Conservation (phyloP, 805 yeast genomes). For the Cyberlindnera xylosilytica region DNA sequence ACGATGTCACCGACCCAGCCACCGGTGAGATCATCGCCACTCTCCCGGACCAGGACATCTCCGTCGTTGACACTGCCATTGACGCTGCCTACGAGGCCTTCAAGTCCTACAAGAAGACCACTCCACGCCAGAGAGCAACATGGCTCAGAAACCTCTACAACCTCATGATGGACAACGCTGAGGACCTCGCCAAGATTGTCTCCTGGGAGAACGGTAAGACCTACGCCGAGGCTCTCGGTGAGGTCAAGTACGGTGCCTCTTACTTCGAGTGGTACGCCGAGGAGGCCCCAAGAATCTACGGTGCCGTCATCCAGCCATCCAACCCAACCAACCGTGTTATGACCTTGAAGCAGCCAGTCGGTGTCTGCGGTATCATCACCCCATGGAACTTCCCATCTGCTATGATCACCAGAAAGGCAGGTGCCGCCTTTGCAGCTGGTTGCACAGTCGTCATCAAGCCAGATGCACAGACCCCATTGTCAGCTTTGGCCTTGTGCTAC, state of each 20-base stretch:
- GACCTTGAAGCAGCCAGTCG: conserved; percentile 51
- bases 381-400: conserved; percentile 72
- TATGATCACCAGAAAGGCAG: conserved; percentile 64
- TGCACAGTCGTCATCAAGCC: conserved; percentile 61
- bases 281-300: conserved; percentile 55
- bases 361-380: conserved; percentile 59
- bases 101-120: conserved; percentile 42
- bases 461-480: conserved; percentile 58
- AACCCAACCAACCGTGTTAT: conserved; percentile 48
- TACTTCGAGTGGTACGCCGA: conserved; percentile 88
- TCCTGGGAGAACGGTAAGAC: conserved; percentile 64
- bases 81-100: conserved; percentile 46
- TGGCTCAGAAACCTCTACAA: conserved; percentile 49
- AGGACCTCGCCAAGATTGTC: conserved; percentile 53
- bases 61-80: conserved; percentile 56
- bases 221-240: conserved; percentile 51
- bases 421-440: conserved; percentile 65
- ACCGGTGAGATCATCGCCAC: conserved; percentile 51
- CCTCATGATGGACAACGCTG: conserved; percentile 51
- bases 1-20: conserved; percentile 78
- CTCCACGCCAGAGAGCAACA: conserved; percentile 47
- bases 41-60: conserved; percentile 60
- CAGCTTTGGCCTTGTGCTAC: conserved; percentile 54
- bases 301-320: conserved; percentile 54
- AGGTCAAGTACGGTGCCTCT: conserved; percentile 58